A percentile compares a stretch with the other conserved stretches of the same genome.
Conservation (phyloP, 352 stramenopile species). For the Phytophthora melonis region DNA sequence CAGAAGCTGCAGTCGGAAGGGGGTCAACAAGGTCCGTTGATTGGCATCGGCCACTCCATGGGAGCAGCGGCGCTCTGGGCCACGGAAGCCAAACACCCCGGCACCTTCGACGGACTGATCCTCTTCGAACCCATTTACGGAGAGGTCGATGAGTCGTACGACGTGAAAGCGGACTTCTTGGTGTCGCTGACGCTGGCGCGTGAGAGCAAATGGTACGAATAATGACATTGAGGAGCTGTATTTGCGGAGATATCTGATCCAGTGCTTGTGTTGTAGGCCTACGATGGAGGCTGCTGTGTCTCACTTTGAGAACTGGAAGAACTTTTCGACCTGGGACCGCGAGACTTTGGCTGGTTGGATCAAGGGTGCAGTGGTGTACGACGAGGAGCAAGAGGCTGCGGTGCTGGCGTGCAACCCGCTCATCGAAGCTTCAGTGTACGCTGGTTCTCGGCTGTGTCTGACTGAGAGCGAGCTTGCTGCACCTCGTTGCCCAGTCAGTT, state of each 20-base stretch:
- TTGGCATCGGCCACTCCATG: constrained; percentile 58
- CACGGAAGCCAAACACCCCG: constrained; percentile 47
- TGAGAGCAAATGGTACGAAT: constrained; percentile 47
- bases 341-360: constrained; percentile 45
- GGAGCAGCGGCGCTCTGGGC: constrained; percentile 49
- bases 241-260: not conserved
- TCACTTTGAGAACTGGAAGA: constrained; percentile 45
- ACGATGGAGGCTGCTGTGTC: constrained; percentile 27
- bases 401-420: constrained; percentile 48
- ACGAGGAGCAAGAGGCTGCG: constrained; percentile 26
- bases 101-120: constrained; percentile 56
- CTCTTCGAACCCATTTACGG: constrained; percentile 61
- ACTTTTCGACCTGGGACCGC: constrained; percentile 56
- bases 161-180: constrained; percentile 43
- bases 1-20: constrained; percentile 18
- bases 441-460: constrained; percentile 26
- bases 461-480: constrained; percentile 39
- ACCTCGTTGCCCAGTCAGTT: constrained; percentile 9
- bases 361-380: constrained; percentile 51
- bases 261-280: constrained; percentile 18
- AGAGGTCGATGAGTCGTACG: constrained; percentile 18
- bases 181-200: constrained; percentile 43
- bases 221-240: not conserved
- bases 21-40: constrained; percentile 25
- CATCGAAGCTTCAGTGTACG: constrained; percentile 53